phyloP scores from a whole-genome alignment of 2,329 filamentous ascomycete genomes.

The Botryotinia calthae region DNA sequence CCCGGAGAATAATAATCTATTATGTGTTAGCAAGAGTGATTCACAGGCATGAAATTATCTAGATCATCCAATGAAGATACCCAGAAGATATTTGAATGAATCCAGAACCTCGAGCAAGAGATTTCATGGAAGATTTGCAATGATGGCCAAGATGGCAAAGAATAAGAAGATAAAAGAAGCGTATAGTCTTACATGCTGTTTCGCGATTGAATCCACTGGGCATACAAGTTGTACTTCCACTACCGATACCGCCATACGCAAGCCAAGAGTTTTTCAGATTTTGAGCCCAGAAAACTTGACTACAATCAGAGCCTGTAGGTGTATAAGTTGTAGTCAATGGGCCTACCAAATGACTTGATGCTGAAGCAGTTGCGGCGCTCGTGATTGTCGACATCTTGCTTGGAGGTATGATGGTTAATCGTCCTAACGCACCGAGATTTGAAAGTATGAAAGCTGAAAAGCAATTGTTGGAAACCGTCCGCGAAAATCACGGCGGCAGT shows the following conservation, averaged over 20 bases:
- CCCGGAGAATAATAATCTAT: constrained; percentile 15
- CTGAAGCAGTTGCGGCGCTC: neutral
- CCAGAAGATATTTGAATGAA: neutral
- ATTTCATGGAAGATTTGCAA: neutral
- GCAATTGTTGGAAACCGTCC: neutral
- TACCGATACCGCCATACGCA: constrained; percentile 6
- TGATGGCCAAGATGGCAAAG: too few species aligned
- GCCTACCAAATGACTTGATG: neutral
- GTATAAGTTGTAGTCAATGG: constrained; percentile 13
- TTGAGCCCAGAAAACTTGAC: constrained; percentile 10
- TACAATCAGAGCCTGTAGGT: neutral
- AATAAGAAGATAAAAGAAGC: neutral
- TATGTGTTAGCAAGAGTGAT: neutral
- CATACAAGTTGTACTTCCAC: constrained; percentile 6
- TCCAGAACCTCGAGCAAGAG: neutral
- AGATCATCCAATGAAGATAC: too few species aligned
- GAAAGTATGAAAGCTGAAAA: neutral
- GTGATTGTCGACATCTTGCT: constrained; percentile 4
- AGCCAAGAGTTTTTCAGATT: constrained; percentile 9
- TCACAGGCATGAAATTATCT: neutral
- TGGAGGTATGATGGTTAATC: neutral
- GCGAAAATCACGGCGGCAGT: neutral
- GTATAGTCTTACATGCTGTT: constrained; percentile 5
- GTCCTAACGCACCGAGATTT: neutral
- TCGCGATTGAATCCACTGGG: constrained; percentile 9